Percentiles rank a stretch among this genome's conserved stretches.
phyloP scores from a whole-genome alignment of 345 rosid species.

The Rubroshorea leprosula region DNA sequence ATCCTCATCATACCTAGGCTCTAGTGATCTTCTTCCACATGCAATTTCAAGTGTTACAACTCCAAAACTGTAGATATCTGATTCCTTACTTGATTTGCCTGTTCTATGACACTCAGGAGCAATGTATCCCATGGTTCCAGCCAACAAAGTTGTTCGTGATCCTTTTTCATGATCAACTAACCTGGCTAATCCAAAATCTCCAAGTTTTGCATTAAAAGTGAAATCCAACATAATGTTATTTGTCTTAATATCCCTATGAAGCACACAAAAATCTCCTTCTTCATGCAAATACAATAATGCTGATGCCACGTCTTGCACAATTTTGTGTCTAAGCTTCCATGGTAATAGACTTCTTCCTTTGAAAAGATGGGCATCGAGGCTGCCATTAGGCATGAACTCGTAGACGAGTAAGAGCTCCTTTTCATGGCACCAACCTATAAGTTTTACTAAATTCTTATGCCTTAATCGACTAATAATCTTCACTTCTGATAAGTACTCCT shows the following conservation, averaged over 20 bases:
- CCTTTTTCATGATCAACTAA: constrained; percentile 24
- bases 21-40: constrained; percentile 2
- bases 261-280: constrained; percentile 15
- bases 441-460: too few species aligned
- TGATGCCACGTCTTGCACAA: constrained; percentile 22
- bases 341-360: constrained; percentile 13
- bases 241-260: constrained; percentile 27
- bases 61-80: too few species aligned
- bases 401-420: too few species aligned
- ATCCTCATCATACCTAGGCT: constrained; percentile 1
- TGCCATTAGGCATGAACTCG: not conserved
- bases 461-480: constrained; percentile 24
- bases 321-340: constrained; percentile 17
- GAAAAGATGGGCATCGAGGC: constrained; percentile 15
- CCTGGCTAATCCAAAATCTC: constrained; percentile 32
- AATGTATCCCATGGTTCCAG: too few species aligned
- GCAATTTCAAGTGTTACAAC: too few species aligned
- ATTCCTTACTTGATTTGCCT: too few species aligned
- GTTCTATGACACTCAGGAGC: too few species aligned
- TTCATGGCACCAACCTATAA: too few species aligned
- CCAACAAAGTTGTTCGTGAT: too few species aligned
- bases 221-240: constrained; percentile 27
- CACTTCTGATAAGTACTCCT: constrained; percentile 16
- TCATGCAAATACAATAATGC: constrained; percentile 25
- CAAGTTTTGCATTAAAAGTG: constrained; percentile 25